A percentile compares a stretch with the other conserved stretches of the same genome.
These are phyloP conservation scores for Pyricularia grisea DNA, from an alignment of 2,329 filamentous ascomycete genomes.

Conservation along the genomic window DNA sequence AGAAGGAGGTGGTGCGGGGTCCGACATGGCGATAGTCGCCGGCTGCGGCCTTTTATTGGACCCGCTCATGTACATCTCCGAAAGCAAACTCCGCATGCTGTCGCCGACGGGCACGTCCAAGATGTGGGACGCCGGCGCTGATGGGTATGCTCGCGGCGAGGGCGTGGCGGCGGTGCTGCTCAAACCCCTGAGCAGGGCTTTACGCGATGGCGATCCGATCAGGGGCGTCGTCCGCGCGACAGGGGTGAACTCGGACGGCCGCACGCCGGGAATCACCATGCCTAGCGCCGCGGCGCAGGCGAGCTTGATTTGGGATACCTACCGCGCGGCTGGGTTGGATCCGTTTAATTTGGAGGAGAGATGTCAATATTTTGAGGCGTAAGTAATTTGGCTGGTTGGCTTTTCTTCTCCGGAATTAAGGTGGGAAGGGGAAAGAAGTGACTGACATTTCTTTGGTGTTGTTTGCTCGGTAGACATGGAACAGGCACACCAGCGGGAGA, in stretches of 20 bases:
- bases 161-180: conserved; percentile 40
- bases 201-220: conserved; percentile 38
- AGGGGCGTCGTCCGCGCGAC: conserved; percentile 37
- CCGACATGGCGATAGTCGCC: conserved; percentile 31
- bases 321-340: conserved; percentile 31
- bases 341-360: conserved; percentile 17
- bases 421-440: too few relatives aligned
- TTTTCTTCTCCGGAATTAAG: too few relatives aligned
- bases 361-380: conserved; percentile 31
- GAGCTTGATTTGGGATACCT: conserved; percentile 31
- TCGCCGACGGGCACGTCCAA: conserved; percentile 32
- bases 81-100: conserved; percentile 32
- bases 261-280: conserved; percentile 41
- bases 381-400: neutral
- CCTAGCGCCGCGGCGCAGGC: conserved; percentile 37
- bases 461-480: conserved; percentile 21
- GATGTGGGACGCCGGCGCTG: conserved; percentile 38
- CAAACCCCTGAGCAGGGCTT: conserved; percentile 38
- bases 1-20: conserved; percentile 20
- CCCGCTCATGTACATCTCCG: conserved; percentile 31
- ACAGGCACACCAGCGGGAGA: conserved; percentile 23
- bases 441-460: neutral
- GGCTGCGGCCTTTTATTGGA: conserved; percentile 22
- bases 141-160: conserved; percentile 50
- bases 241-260: conserved; percentile 39